phyloP scores from a whole-genome alignment of 192 early-diverging fungal species.

The Entomortierella chlamydospora region DNA sequence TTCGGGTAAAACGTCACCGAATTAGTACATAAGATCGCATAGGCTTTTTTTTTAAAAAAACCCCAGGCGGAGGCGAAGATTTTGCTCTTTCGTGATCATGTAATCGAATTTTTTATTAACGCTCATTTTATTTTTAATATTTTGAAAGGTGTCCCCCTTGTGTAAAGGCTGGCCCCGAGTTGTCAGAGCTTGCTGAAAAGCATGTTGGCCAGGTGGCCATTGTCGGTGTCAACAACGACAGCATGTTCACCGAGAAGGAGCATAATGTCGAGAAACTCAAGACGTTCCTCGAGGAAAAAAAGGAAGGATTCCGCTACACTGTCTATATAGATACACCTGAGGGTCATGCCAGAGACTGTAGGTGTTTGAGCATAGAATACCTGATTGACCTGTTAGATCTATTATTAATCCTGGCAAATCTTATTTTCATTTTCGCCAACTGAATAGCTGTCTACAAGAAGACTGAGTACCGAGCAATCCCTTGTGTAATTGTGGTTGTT shows the following conservation, averaged over 20 bases:
- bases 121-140: background rate
- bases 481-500: constrained; percentile 30
- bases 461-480: constrained; percentile 28
- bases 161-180: constrained; percentile 21
- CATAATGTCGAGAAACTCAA: constrained; percentile 3
- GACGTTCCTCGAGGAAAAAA: constrained; percentile 30
- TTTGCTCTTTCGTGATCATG: background rate
- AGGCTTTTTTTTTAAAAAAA: no score
- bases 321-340: constrained; percentile 26
- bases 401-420: background rate
- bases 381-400: background rate
- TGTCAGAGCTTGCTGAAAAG: constrained; percentile 38
- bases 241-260: constrained; percentile 7
- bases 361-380: no score
- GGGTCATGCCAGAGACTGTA: constrained; percentile 23
- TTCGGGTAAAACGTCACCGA: no score
- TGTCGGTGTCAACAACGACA: constrained; percentile 38
- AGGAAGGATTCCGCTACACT: constrained; percentile 25
- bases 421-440: background rate
- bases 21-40: no score
- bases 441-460: constrained; percentile 27
- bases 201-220: constrained; percentile 31
- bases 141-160: constrained; percentile 39
- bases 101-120: background rate
- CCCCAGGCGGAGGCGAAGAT: no score